Conservation (phyloP, 306 rosid species). For the Quillaja saponaria region DNA sequence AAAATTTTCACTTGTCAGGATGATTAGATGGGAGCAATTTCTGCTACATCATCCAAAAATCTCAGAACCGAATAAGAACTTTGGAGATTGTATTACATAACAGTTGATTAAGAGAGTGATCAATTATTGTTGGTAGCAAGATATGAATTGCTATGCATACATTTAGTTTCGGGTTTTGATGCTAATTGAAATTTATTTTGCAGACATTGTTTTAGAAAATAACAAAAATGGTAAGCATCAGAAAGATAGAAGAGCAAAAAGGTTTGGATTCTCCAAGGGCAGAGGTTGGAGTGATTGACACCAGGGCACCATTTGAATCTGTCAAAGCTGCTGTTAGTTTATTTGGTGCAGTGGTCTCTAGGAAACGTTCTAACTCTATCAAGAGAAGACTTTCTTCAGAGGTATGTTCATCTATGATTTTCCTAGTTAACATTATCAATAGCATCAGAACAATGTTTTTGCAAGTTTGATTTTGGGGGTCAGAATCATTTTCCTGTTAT, state of each 20-base stretch:
- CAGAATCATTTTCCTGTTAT: too few species aligned
- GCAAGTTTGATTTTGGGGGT: neutral
- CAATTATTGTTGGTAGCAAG: neutral
- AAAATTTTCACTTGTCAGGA: too few species aligned
- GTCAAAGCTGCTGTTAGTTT: constrained; percentile 89
- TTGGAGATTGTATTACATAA: too few species aligned
- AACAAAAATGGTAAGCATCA: constrained; percentile 45
- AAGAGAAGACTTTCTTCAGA: constrained; percentile 54
- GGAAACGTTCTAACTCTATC: constrained; percentile 26
- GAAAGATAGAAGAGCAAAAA: constrained; percentile 37
- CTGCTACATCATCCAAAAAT: too few species aligned
- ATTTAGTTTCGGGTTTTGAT: neutral
- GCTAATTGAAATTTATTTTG: constrained; percentile 23
- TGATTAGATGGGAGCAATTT: too few species aligned
- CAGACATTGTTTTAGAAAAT: constrained; percentile 24
- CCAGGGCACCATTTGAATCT: constrained; percentile 96
- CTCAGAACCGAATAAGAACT: too few species aligned
- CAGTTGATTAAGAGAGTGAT: neutral
- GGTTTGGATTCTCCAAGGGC: constrained; percentile 54
- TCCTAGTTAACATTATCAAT: neutral
- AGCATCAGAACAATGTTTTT: neutral
- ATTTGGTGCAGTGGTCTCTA: constrained; percentile 75
- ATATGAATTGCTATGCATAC: neutral
- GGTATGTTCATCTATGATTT: constrained; percentile 34
- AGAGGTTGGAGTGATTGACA: constrained; percentile 90